Base-by-base conservation (phyloP, 129 eudicot species). In the Scalesia atractyloides region DNA sequence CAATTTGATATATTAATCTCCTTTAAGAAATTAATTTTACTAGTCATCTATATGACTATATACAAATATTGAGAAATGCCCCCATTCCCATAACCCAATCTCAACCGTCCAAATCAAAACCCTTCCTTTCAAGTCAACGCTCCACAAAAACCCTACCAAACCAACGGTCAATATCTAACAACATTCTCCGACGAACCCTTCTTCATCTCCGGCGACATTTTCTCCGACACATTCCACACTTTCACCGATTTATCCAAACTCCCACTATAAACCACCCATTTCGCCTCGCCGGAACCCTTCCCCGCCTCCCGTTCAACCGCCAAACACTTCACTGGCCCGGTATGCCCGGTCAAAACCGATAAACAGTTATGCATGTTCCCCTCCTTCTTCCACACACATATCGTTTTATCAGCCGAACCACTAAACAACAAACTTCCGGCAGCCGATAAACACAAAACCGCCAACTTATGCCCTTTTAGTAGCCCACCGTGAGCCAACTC, bases 321-420 rank as follows among this genome's bases (percentile, higher is more conserved):
- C 74, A 91, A 20, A 70, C 97, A 91, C 88, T 91, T 91, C 63
- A 91, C 97, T 20, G 97, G 97, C 22, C 97, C 97, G 5, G 78
- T 73, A 14, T 91, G 97, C 47, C 97, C 97, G 20, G 86, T 82
- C 73, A 91, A 75, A 57, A 91, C 83, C 26, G 97, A 86, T 65
- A 91, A 71, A 46, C 92, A 86, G 33, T 71, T 82, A 74, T 88
- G 96, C 5, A 51, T 72, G n/a, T 69, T 52, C 9, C 87, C 96
- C 18, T 79, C 96, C 63, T 92, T 84, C 81, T 84, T 84, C 98
- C 98, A 94, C 60, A 94, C 98, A 17, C 97, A 90, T 15, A 94
- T 94, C 2, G 82, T 94, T 60, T 86, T 94, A 69, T 94, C 98
- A 0, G 98, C 98, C 0, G 98, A 94, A 2, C 98, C 98, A n/a